Evolutionary conservation across 164 flowering plant genomes (phyloP).

Genomic region (Vitis cinerea): DNA sequence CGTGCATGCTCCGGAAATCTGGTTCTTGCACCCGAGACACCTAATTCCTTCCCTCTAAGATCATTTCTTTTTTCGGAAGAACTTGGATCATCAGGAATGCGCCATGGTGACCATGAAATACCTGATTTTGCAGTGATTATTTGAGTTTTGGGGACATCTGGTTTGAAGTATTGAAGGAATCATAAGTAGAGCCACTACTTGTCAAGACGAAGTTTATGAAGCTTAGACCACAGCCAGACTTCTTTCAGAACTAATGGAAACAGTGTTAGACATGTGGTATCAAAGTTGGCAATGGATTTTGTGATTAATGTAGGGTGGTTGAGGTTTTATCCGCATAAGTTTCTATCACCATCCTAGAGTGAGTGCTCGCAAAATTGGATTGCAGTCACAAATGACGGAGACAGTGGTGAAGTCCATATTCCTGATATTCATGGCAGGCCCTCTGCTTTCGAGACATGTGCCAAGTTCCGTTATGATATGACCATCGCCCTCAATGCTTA

Average conservation of each 20-base stretch:
- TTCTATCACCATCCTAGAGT: no score
- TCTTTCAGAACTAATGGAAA: conserved; percentile 76
- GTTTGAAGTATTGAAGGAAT: conserved; percentile 13
- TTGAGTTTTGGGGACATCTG: conserved; percentile 23
- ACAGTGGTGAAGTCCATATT: no score
- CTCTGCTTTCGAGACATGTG: no score
- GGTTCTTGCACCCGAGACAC: conserved; percentile 37
- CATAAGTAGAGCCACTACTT: conserved; percentile 19
- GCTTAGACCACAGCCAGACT: conserved; percentile 94
- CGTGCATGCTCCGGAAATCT: conserved; percentile 10
- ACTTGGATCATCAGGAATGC: conserved; percentile 18
- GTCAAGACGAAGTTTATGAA: conserved; percentile 95
- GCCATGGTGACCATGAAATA: conserved; percentile 1
- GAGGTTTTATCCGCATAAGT: no score
- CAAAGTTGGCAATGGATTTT: no score
- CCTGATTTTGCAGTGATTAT: conserved; percentile 16
- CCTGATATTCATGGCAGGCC: no score
- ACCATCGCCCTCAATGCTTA: no score
- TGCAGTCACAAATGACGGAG: no score
- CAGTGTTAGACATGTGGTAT: conserved; percentile 33
- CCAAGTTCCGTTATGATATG: no score
- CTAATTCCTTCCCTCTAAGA: conserved; percentile 18
- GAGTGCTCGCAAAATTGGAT: no score
- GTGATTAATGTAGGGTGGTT: no score
- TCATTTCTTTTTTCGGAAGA: conserved; percentile 14